Base-by-base conservation (phyloP, 306 rosid genomes). In the Morella rubra region DNA sequence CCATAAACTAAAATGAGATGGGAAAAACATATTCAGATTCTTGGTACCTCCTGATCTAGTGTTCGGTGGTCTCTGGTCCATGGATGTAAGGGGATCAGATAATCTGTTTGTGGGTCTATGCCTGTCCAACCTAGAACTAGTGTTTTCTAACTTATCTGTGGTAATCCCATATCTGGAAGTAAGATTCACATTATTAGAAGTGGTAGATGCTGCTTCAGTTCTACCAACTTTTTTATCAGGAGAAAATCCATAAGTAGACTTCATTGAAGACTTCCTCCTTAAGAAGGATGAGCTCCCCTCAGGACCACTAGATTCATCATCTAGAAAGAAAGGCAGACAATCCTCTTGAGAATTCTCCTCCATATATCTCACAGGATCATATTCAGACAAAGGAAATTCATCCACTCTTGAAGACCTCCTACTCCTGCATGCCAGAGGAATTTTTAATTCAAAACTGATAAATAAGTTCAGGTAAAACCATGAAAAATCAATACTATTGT, bases 261-360 rank as follows among this genome's bases (percentile, higher is more conserved):
- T 95, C 78, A 88, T 83, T 6, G 87, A 87, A 83, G 93, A 73
- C 77, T 84, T 89, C 81, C 81, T 85, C 85, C 87, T 78, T 73
- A 85, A 78, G 81, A 68, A 82, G 75, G 93, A 85, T 50, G 96
- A 88, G 83, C 92, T 92, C 76, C 93, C 92, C 82, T 84, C 97
- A 45, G 88, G 89, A 72, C 93, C 91, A 86, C 97, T 81, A 61
- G 94, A 79, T 81, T 96, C 98, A 5, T 91, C 97, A 76, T 96
- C 99, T 71, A 96, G 76, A 81, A 80, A 79, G 79, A 93, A 96
- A 79, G 99, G 99, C 75, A 96, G 82, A 78, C 87, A 91, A 76
- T 96, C 94, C 73, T 96, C 99, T 78, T 87, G 99, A 76, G 82
- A 80, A 80, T 78, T 88, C 73, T 86, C 98, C 46, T 90, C 97